Conservation (phyloP, 768 basidiomycete species). For the Dacryopinax spathularia region DNA sequence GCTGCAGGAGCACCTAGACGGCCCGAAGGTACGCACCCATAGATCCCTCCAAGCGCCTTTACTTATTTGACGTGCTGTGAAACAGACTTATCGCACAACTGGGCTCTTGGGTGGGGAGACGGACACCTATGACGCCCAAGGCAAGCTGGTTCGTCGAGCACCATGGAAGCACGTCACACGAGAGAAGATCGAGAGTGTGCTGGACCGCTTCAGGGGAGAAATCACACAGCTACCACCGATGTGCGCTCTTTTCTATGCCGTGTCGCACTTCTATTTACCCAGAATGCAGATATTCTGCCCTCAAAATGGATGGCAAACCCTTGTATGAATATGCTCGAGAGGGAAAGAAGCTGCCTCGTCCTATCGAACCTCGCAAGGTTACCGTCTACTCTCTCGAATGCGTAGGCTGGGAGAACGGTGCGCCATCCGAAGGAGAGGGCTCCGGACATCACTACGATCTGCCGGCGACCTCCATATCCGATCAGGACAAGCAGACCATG, state of each 20-base stretch:
- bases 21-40: constrained; percentile 56
- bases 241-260: constrained; percentile 30
- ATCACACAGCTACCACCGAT: constrained; percentile 88
- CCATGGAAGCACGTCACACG: constrained; percentile 74
- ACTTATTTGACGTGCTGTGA: constrained; percentile 10
- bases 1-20: constrained; percentile 66
- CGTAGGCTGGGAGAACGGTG: constrained; percentile 51
- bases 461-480: constrained; percentile 56
- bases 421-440: constrained; percentile 22
- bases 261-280: not conserved
- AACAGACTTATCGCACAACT: constrained; percentile 79
- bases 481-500: constrained; percentile 55
- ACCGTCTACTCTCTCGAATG: constrained; percentile 72
- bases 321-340: constrained; percentile 90
- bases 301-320: constrained; percentile 96
- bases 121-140: constrained; percentile 86
- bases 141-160: constrained; percentile 58
- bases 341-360: constrained; percentile 79
- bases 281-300: constrained; percentile 69
- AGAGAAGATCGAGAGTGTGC: constrained; percentile 51
- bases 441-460: constrained; percentile 58
- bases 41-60: not conserved
- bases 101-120: constrained; percentile 89
- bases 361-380: constrained; percentile 77
- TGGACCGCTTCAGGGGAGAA: constrained; percentile 67